These are phyloP conservation scores for Gastrolobium villosum DNA, from an alignment of 306 rosid species.

Conservation along the genomic window DNA sequence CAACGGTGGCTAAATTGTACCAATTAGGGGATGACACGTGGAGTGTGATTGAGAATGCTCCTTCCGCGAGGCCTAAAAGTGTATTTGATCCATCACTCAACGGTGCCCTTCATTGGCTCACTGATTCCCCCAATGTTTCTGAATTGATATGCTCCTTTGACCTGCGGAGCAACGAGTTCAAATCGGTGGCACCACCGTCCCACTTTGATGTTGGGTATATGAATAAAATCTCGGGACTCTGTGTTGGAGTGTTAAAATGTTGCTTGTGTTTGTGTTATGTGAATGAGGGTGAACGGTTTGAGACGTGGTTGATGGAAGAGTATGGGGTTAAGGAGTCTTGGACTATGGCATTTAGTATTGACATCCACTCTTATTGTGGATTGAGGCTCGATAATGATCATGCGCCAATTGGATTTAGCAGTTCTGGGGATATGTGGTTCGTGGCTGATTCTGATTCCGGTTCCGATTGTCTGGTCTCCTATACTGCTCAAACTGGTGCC, in stretches of 20 bases:
- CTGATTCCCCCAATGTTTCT: background rate
- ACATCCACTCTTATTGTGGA: conserved; percentile 38
- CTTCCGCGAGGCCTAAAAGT: background rate
- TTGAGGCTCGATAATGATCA: conserved; percentile 40
- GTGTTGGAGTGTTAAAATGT: conserved; percentile 43
- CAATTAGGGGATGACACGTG: background rate
- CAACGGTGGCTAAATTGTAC: conserved; percentile 40
- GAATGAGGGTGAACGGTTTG: background rate
- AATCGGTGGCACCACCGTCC: conserved; percentile 22
- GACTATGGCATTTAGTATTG: conserved; percentile 35
- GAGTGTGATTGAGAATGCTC: background rate
- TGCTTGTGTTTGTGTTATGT: conserved; percentile 50
- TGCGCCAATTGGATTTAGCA: conserved; percentile 47
- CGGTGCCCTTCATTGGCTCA: conserved; percentile 48
- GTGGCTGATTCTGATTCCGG: conserved; percentile 37
- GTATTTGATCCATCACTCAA: conserved; percentile 43
- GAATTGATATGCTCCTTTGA: conserved; percentile 49
- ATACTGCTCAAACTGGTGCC: conserved; percentile 25
- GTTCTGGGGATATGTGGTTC: conserved; percentile 51
- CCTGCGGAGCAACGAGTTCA: conserved; percentile 31
- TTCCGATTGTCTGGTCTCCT: conserved; percentile 31
- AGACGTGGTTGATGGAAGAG: conserved; percentile 47
- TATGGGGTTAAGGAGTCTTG: conserved; percentile 41
- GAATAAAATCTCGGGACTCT: background rate
- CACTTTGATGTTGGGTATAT: conserved; percentile 24